A percentile compares a stretch with the other conserved stretches of the same genome.
phyloP scores from a whole-genome alignment of 2,329 filamentous ascomycete species.

The Trichoderma koningii region DNA sequence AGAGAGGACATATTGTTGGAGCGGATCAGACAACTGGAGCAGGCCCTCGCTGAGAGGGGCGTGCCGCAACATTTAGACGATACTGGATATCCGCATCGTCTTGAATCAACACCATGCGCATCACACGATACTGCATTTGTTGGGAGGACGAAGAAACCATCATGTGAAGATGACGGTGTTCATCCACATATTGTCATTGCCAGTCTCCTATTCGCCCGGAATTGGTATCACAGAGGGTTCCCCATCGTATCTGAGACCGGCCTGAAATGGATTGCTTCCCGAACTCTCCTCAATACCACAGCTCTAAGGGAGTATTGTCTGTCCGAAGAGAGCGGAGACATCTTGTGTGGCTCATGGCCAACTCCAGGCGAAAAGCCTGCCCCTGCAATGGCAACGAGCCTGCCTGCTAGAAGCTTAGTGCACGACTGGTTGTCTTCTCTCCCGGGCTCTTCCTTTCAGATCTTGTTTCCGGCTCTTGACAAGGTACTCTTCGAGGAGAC shows the following conservation, averaged over 20 bases:
- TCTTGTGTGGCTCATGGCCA: too few relatives aligned
- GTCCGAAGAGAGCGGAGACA: background rate
- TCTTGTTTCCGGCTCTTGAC: background rate
- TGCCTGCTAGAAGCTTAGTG: background rate
- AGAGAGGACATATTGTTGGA: background rate
- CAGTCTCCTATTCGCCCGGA: background rate
- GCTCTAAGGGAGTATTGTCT: background rate
- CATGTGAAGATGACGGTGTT: background rate
- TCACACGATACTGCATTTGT: too few relatives aligned
- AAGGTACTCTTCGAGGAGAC: background rate
- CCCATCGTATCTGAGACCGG: constrained; percentile 3
- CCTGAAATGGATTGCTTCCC: constrained; percentile 6
- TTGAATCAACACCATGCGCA: too few relatives aligned
- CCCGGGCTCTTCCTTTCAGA: background rate
- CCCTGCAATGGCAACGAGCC: too few relatives aligned
- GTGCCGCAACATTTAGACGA: background rate
- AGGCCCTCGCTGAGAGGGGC: background rate
- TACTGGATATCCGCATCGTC: background rate
- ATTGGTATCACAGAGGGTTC: constrained; percentile 10
- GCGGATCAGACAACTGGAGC: background rate
- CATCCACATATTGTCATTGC: background rate
- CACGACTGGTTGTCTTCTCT: background rate
- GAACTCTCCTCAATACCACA: background rate
- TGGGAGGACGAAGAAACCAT: background rate
- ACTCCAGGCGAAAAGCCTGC: too few relatives aligned